These are phyloP conservation scores for Mucor velutinosus DNA, from an alignment of 371 early-diverging fungal species.

Conservation along the genomic window DNA sequence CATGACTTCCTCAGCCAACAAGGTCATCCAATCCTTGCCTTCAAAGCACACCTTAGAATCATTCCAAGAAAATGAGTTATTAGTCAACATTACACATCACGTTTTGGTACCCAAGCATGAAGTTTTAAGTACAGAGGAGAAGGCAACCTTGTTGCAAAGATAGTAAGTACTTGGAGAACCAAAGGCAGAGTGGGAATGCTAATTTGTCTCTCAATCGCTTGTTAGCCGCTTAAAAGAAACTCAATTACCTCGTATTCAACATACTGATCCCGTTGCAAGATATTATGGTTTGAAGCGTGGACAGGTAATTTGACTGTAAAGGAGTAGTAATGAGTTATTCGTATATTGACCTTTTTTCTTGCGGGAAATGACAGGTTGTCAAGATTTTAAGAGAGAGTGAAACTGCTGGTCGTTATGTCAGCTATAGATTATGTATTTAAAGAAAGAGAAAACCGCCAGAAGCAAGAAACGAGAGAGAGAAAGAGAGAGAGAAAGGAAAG, in stretches of 20 bases:
- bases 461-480: not conserved
- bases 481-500: too few species aligned
- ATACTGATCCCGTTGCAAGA: constrained; percentile 93
- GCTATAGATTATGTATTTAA: constrained; percentile 90
- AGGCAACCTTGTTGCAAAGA: constrained; percentile 86
- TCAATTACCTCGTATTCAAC: constrained; percentile 95
- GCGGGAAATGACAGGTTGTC: constrained; percentile 64
- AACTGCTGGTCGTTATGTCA: constrained; percentile 97
- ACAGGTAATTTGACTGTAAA: constrained; percentile 57
- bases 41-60: constrained; percentile 88
- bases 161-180: constrained; percentile 67
- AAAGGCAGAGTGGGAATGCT: not conserved
- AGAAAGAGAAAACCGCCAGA: not conserved
- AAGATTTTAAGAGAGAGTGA: constrained; percentile 96
- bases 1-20: constrained; percentile 90
- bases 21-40: constrained; percentile 70
- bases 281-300: constrained; percentile 97
- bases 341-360: not conserved
- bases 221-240: constrained; percentile 90
- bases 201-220: not conserved
- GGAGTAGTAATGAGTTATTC: not conserved
- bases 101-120: constrained; percentile 96
- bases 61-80: constrained; percentile 94
- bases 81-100: constrained; percentile 99
- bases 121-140: constrained; percentile 90